Evolutionary conservation across 2,329 filamentous ascomycete species (phyloP), one percentile per base, ranked within the genome.

Genomic region (Epichloe bromicola): DNA sequence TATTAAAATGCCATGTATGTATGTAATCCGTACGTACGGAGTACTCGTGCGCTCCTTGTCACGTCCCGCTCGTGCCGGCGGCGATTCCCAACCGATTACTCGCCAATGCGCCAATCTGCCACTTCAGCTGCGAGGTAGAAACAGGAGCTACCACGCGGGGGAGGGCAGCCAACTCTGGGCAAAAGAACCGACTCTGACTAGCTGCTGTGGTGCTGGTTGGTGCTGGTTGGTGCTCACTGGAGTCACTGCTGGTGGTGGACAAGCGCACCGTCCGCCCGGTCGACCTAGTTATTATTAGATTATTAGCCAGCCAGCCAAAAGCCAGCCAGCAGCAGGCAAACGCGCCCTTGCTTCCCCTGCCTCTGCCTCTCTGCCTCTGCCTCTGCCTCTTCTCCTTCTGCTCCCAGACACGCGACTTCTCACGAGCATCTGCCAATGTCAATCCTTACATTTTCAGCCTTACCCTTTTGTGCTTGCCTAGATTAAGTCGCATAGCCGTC

Each of bases 401-500:
- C 45, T 30, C 14, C 26, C 30, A 30, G 30, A 30, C 30, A 30
- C 8, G 4, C 30, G 30, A 4, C 1, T 30, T 30, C 8, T 11
- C 30, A 30, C 41, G 19, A 46, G 30, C 37, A 34, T 42, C 47
- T 52, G 34, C 47, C 42, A 46, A 49, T 52, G 48, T 50, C 48
- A 46, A 50, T 52, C 50, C 50, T 17, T 46, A 33, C 50, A 52
- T 49, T 47, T 34, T 34, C 48, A 46, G 51, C 45, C 40, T 42
- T 34, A 14, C 30, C 39, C 30, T 37, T 33, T 12, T 23, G 46
- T 49, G 40, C 36, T 19, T 51, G 46, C 17, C 46, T 49, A 20
- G 37, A 38, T 19, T 19, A 15, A 46, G 45, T 36, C 49, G 30
- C 17, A 34, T 46, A 47, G 7, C n/a, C 38, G 17, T 39, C 48